These are phyloP conservation scores for Flagelloscypha sp. DNA, from an alignment of 768 basidiomycete species.

Conservation along the genomic window DNA sequence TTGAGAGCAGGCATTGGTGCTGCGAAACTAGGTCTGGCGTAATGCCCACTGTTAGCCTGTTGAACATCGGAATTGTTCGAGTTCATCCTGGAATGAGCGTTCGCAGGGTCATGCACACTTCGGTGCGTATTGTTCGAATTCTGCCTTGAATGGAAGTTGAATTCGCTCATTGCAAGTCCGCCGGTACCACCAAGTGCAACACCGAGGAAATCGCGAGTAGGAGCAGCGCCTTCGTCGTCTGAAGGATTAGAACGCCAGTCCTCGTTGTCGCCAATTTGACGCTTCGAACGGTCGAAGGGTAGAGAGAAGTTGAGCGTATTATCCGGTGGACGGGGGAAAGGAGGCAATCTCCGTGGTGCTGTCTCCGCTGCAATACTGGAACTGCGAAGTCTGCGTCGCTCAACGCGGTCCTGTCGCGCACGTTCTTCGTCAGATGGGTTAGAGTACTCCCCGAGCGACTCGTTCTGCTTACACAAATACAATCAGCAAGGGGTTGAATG, in stretches of 20 bases:
- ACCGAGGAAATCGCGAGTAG: too few relatives aligned
- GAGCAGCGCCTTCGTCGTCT: slow-evolving; percentile 46
- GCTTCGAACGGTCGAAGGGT: too few relatives aligned
- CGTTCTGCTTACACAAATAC: slow-evolving; percentile 13
- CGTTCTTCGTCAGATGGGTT: slow-evolving; percentile 89
- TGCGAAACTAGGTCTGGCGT: slow-evolving; percentile 11
- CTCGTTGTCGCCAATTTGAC: slow-evolving; percentile 32
- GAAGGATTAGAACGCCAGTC: slow-evolving; percentile 84
- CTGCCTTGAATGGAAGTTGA: too few relatives aligned
- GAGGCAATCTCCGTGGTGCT: slow-evolving; percentile 63
- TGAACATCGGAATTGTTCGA: slow-evolving; percentile 34
- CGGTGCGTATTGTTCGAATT: slow-evolving; percentile 14
- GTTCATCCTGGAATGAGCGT: slow-evolving; percentile 50
- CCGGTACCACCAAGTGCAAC: slow-evolving; percentile 1
- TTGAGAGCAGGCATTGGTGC: slow-evolving; percentile 39
- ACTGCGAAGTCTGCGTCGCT: slow-evolving; percentile 48
- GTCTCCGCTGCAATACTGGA: slow-evolving; percentile 40
- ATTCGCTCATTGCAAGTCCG: not conserved
- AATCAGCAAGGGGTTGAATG: slow-evolving; percentile 5
- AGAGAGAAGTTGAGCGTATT: slow-evolving; percentile 33
- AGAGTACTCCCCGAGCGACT: slow-evolving; percentile 86
- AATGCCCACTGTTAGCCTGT: slow-evolving; percentile 14
- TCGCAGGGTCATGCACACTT: slow-evolving; percentile 44
- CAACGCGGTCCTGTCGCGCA: slow-evolving; percentile 57
- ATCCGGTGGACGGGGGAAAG: slow-evolving; percentile 72